Evolutionary conservation across 1,139 yeast genomes (phyloP).

Genomic region (Oligophagozyma castellii): DNA sequence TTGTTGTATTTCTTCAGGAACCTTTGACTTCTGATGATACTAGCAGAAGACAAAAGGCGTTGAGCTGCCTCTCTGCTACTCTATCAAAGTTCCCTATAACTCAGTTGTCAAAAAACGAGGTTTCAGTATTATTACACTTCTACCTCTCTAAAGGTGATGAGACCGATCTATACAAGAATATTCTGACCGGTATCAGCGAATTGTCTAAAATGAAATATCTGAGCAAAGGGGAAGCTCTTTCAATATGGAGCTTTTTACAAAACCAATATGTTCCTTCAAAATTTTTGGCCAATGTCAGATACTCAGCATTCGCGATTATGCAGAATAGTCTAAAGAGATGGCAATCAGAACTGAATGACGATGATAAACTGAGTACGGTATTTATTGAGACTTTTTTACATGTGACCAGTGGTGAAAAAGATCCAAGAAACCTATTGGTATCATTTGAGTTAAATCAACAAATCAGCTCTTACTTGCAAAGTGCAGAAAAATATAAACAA

Average conservation of each 20-base stretch:
- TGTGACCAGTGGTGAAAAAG: slow-evolving; percentile 80
- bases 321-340: slow-evolving; percentile 25
- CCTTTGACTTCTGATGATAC: slow-evolving; percentile 59
- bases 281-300: slow-evolving; percentile 54
- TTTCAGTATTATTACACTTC: slow-evolving; percentile 54
- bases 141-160: slow-evolving; percentile 57
- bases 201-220: slow-evolving; percentile 39
- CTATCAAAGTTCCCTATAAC: slow-evolving; percentile 28
- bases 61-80: slow-evolving; percentile 44
- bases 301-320: slow-evolving; percentile 42
- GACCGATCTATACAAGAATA: slow-evolving; percentile 36
- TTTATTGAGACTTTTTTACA: slow-evolving; percentile 47
- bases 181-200: slow-evolving; percentile 42
- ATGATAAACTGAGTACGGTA: slow-evolving; percentile 23
- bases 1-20: slow-evolving; percentile 43
- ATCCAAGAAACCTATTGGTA: slow-evolving; percentile 68
- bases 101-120: slow-evolving; percentile 45
- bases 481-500: slow-evolving; percentile 31
- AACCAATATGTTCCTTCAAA: slow-evolving; percentile 45
- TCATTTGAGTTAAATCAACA: slow-evolving; percentile 48
- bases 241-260: slow-evolving; percentile 30
- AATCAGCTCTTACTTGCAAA: slow-evolving; percentile 35
- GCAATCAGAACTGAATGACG: slow-evolving; percentile 5
- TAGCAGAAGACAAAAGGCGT: slow-evolving; percentile 27
- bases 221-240: slow-evolving; percentile 20